Evolutionary conservation across 2,329 filamentous ascomycete species (phyloP).

Genomic region (Calonectria hawksworthii): DNA sequence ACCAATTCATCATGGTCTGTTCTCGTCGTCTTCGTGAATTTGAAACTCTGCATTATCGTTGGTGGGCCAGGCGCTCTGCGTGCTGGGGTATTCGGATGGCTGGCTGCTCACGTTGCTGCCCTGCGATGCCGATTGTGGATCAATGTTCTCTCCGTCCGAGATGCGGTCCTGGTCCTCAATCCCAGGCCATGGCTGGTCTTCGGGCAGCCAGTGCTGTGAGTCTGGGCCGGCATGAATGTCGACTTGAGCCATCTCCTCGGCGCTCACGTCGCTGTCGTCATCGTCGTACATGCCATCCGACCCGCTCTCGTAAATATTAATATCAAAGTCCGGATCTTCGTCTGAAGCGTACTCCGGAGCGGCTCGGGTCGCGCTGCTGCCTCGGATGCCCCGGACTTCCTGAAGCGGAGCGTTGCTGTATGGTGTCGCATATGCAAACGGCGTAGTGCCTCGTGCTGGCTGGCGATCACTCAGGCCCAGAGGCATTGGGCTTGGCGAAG

Average conservation of each 20-base stretch:
- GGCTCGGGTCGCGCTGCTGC: slow-evolving; percentile 47
- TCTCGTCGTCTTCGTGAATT: slow-evolving; percentile 58
- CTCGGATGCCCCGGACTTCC: slow-evolving; percentile 53
- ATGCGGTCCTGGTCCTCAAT: slow-evolving; percentile 65
- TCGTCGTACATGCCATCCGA: slow-evolving; percentile 52
- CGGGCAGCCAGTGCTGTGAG: slow-evolving; percentile 55
- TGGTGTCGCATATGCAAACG: slow-evolving; percentile 82
- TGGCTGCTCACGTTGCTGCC: slow-evolving; percentile 61
- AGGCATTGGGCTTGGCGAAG: slow-evolving; percentile 60
- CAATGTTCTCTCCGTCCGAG: slow-evolving; percentile 66
- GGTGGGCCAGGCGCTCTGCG: slow-evolving; percentile 58
- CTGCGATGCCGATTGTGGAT: slow-evolving; percentile 54
- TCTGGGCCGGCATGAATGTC: slow-evolving; percentile 36
- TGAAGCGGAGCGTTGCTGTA: slow-evolving; percentile 72
- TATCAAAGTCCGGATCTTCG: slow-evolving; percentile 54
- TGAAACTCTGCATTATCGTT: slow-evolving; percentile 50
- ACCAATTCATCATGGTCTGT: slow-evolving; percentile 31
- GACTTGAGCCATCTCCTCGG: slow-evolving; percentile 46
- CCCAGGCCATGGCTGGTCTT: slow-evolving; percentile 70
- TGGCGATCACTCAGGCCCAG: slow-evolving; percentile 51
- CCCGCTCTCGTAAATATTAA: slow-evolving; percentile 53
- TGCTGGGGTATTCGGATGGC: slow-evolving; percentile 70
- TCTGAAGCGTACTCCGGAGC: slow-evolving; percentile 50
- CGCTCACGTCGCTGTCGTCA: slow-evolving; percentile 42
- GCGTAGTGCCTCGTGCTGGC: slow-evolving; percentile 62